Conservation (phyloP, 495 filamentous ascomycete species). For the Podospora australis region DNA sequence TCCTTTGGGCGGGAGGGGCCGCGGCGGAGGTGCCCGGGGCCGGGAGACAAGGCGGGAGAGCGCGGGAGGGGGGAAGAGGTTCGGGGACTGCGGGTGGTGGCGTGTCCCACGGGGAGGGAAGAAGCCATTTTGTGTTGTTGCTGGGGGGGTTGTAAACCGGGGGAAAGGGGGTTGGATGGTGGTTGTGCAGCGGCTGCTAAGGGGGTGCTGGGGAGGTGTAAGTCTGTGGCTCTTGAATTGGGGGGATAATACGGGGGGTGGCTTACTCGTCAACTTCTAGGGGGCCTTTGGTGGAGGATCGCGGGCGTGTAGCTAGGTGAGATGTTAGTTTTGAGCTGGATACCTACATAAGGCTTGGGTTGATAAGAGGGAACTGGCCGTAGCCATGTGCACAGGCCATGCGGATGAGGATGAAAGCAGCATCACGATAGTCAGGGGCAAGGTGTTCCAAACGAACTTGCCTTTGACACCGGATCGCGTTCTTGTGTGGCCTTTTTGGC, state of each 20-base stretch:
- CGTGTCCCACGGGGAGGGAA: slow-evolving; percentile 3
- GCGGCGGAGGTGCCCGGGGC: slow-evolving; percentile 9
- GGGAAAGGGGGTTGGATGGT: slow-evolving; percentile 18
- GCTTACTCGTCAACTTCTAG: slow-evolving; percentile 50
- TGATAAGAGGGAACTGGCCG: no score
- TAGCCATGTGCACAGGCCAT: no score
- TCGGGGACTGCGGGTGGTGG: slow-evolving; percentile 9
- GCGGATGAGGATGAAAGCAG: no score
- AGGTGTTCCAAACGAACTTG: slow-evolving; percentile 15
- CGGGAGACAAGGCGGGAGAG: slow-evolving; percentile 19
- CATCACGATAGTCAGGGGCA: background rate
- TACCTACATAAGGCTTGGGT: no score
- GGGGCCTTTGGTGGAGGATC: slow-evolving; percentile 51
- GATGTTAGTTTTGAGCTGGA: background rate
- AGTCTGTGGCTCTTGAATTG: background rate
- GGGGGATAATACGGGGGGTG: background rate
- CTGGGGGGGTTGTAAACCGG: slow-evolving; percentile 8
- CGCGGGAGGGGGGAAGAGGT: slow-evolving; percentile 20
- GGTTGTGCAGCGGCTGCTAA: slow-evolving; percentile 17
- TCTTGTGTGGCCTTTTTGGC: slow-evolving; percentile 29
- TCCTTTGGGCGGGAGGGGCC: slow-evolving; percentile 49
- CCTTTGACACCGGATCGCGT: slow-evolving; percentile 37
- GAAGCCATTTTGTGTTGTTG: slow-evolving; percentile 1
- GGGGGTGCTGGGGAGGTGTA: slow-evolving; percentile 3
- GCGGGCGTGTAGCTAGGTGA: slow-evolving; percentile 37